Percentiles rank a stretch among this genome's conserved stretches.
Conservation (phyloP, 2,329 filamentous ascomycete species). For the Pestalotiopsis sp. region DNA sequence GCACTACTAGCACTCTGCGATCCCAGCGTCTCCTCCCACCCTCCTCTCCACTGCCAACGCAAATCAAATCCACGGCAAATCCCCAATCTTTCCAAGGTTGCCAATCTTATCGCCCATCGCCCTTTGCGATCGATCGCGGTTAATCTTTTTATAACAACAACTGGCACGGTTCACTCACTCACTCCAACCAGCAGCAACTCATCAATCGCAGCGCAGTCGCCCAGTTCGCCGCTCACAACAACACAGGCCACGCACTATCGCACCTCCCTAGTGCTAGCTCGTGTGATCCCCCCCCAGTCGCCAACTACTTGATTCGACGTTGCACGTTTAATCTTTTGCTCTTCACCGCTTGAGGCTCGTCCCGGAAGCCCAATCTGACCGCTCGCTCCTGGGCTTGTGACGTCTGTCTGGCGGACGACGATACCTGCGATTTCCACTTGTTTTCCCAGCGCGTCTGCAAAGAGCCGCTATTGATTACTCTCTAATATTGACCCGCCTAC, state of each 20-base stretch:
- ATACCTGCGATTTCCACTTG: neutral
- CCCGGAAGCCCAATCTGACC: neutral
- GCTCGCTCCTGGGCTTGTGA: neutral
- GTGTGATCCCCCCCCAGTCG: neutral
- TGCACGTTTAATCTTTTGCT: neutral
- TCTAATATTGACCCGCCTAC: neutral
- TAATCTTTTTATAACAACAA: neutral
- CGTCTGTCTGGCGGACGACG: neutral
- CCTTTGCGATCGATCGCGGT: neutral
- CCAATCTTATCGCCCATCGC: neutral
- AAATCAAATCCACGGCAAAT: neutral
- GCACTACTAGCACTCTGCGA: conserved; percentile 4
- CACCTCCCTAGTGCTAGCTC: neutral
- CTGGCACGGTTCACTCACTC: neutral
- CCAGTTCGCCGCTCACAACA: neutral
- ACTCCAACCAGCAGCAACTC: neutral
- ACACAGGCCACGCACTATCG: neutral
- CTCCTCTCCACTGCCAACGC: neutral
- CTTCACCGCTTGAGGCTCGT: neutral
- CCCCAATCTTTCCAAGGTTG: neutral
- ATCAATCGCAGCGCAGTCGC: too few relatives aligned
- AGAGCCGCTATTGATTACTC: neutral
- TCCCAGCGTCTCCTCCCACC: neutral
- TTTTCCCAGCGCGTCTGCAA: neutral
- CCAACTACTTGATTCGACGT: neutral